Base-by-base conservation (phyloP, 176 grass and related monocot species). In the Hyparrhenia diplandra region DNA sequence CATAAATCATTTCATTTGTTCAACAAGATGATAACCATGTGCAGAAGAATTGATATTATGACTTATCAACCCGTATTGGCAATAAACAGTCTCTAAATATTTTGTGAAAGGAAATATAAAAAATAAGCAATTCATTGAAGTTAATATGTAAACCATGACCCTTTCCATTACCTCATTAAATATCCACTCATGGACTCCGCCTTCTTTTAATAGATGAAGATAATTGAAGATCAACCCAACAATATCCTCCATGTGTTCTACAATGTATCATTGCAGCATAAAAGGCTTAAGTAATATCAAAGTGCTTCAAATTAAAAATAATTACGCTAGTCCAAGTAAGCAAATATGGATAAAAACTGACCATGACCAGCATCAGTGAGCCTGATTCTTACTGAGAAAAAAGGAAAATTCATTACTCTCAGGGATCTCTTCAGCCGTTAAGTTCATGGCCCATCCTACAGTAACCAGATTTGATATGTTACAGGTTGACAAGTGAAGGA, bases 221-320 rank as follows among this genome's bases (percentile, higher is more conserved):
- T 98, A 98, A 64, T 84, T 93, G 79, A 98, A 95, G 23, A 98
- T 69, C 60, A 95, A 82, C 20, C 95, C 95, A 83, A 98, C 70
- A 83, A 98, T 91, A 55, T 98, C 95, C 82, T 95, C 84, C 43
- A 98, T 49, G 80, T 95, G 95, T 69, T 95, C 95, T 98, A 64
- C 75, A 51, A 51, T 51, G 17, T 51, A 51, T 86, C 21, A 59
- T 63, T 16, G 64, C 21, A 78, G 57, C 41, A 40, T 75, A 54
- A 82, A 35, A 81, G 21, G n/a, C 17, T 46, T 70, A 65, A 42
- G 81, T 69, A 75, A 51, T 39, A 60, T 74, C 17, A 39, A 66
- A 68, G 25, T 73, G 28, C 24, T 73, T 69, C 45, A 62, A 64
- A 84, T 51, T 23, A 52, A 37, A 82, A 84, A 41, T 55, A 60